Conservation (phyloP, 768 basidiomycete genomes). For the Vararia minispora region DNA sequence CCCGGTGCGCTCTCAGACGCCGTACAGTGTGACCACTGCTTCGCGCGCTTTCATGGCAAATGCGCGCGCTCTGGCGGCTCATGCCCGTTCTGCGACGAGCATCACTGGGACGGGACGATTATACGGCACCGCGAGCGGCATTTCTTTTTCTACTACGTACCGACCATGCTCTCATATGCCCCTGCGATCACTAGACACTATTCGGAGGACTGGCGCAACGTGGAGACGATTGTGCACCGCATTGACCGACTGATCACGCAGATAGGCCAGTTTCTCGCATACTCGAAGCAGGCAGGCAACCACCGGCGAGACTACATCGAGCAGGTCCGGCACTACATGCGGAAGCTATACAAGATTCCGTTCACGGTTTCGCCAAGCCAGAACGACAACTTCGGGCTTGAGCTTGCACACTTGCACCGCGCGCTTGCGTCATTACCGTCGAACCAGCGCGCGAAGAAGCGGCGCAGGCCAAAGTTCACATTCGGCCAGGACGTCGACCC, state of each 20-base stretch:
- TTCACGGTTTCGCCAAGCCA: conserved; percentile 79
- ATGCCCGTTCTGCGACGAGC: conserved; percentile 85
- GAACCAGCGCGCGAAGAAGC: conserved; percentile 39
- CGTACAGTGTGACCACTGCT: conserved; percentile 86
- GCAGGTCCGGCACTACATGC: conserved; percentile 84
- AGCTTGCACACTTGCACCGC: conserved; percentile 74
- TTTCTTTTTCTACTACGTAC: conserved; percentile 77
- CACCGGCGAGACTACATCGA: conserved; percentile 69
- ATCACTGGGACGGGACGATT: conserved; percentile 83
- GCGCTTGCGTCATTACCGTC: conserved; percentile 60
- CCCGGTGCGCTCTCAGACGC: conserved; percentile 68
- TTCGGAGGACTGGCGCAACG: conserved; percentile 68
- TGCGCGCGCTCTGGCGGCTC: conserved; percentile 86
- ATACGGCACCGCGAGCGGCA: conserved; percentile 72
- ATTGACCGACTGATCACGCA: conserved; percentile 63
- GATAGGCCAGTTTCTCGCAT: conserved; percentile 74
- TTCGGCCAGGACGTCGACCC: conserved; percentile 70
- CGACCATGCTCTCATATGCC: conserved; percentile 57
- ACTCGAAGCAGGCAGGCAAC: conserved; percentile 54
- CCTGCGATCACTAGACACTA: conserved; percentile 72
- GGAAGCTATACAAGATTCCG: conserved; percentile 81
- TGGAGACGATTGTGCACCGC: conserved; percentile 71
- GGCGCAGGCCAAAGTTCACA: conserved; percentile 50
- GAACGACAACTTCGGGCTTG: conserved; percentile 72
- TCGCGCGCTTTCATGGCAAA: conserved; percentile 74